These are phyloP conservation scores for Silene vulgaris DNA, from an alignment of 179 eudicot genomes.

Conservation along the genomic window DNA sequence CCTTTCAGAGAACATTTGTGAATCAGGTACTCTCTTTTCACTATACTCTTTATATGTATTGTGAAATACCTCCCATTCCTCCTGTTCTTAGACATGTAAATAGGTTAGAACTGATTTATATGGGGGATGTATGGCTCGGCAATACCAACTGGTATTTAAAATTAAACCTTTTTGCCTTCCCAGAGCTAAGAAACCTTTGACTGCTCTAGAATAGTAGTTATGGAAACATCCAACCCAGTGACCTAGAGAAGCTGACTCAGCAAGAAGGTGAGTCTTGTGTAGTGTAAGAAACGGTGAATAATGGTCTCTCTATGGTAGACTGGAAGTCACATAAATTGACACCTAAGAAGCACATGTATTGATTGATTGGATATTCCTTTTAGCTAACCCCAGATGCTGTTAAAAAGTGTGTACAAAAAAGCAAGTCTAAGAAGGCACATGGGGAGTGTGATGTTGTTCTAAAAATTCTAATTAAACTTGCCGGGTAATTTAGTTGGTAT, in stretches of 20 bases:
- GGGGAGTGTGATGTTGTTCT: background rate
- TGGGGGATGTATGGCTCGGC: background rate
- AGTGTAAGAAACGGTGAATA: background rate
- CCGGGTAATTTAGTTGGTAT: slow-evolving; percentile 8
- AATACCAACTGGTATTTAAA: background rate
- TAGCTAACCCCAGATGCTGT: background rate
- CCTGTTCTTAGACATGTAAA: background rate
- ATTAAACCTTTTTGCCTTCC: background rate
- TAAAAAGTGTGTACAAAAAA: background rate
- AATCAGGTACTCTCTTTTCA: slow-evolving; percentile 58
- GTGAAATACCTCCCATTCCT: slow-evolving; percentile 1
- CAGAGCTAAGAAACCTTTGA: background rate
- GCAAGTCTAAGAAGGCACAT: background rate
- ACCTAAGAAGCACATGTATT: background rate
- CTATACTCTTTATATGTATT: slow-evolving; percentile 10
- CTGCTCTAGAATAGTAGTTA: background rate
- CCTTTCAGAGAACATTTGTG: slow-evolving; percentile 85
- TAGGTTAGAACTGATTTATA: background rate
- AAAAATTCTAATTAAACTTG: background rate
- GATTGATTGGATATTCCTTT: background rate
- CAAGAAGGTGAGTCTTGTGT: background rate
- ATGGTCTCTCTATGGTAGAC: background rate
- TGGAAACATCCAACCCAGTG: background rate
- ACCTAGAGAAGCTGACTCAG: background rate
- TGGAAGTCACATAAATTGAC: slow-evolving; percentile 7